Evolutionary conservation across 371 early-diverging fungal species (phyloP), one percentile per base, ranked within the genome.

Genomic region (Mucor mucedo): DNA sequence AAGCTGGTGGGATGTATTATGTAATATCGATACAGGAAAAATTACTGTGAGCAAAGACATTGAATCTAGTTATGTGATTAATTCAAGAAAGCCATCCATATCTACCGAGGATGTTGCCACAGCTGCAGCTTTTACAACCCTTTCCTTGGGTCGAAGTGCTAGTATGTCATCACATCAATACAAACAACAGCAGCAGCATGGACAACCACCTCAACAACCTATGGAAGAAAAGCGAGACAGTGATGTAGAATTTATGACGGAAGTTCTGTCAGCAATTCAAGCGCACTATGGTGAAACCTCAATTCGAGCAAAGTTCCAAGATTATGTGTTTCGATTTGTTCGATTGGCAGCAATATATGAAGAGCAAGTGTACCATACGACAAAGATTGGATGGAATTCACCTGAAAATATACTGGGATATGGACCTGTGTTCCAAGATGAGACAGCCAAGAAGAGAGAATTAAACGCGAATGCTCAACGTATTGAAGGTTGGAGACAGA

Each of bases 1-100:
- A 10, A 82, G 87, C 52, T 95, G 97, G 96, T 98, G 97, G 97
- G 98, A 98, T 75, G 88, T 98, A 3, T 78, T 95, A 14, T 95
- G 93, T 75, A 93, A 97, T 67, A 91, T 98, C 59, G 90, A 90
- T 56, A 94, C 95, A 1, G 95, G 95, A 29, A 92, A 90, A 65
- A 94, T 98, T 58, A 91, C 90, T 7, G 91, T 97, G 56, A 93
- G 93, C 70, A 91, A 92, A 49, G 83, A 90, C 35, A 83, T 95
- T 21, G 63, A 70, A 27, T 5, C 66, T 0, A 65, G 42, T 14
- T 33, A 44, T 13, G 27, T 42, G 11, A 52, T 55, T 6, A 56
- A 30, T 1, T 35, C 42, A 29, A 56, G 69, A 35, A 71, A 69
- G 42, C 60, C 55, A 10, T 75, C 75, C 6, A 56, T 73, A 29